phyloP scores from a whole-genome alignment of 2,329 filamentous ascomycete genomes.

The Tolypocladium sp. region DNA sequence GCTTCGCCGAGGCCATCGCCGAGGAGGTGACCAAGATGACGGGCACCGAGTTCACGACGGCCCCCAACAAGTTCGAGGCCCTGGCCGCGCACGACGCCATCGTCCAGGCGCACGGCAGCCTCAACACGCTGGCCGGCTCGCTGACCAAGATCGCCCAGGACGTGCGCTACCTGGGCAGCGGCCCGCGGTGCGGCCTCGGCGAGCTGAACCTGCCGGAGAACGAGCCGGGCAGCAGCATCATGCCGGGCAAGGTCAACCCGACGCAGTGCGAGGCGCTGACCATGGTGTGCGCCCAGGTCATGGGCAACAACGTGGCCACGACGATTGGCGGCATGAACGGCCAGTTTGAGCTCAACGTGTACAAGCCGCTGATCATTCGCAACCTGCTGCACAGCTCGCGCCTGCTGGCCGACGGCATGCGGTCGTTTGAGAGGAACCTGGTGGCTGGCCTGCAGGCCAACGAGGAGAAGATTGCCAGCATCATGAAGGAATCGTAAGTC shows the following conservation, averaged over 20 bases:
- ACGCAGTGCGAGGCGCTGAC: slow-evolving; percentile 97
- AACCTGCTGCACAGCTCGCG: slow-evolving; percentile 90
- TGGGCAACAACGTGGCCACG: slow-evolving; percentile 90
- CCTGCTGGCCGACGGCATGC: slow-evolving; percentile 85
- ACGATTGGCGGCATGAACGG: slow-evolving; percentile 95
- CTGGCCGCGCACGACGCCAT: slow-evolving; percentile 93
- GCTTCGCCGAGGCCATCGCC: slow-evolving; percentile 90
- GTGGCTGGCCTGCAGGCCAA: slow-evolving; percentile 84
- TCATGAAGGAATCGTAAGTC: slow-evolving; percentile 88
- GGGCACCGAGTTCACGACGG: slow-evolving; percentile 86
- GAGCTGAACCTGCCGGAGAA: slow-evolving; percentile 94
- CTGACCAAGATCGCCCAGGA: slow-evolving; percentile 98
- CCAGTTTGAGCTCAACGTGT: slow-evolving; percentile 98
- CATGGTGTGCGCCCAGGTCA: slow-evolving; percentile 96
- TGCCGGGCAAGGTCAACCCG: slow-evolving; percentile 99
- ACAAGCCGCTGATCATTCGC: slow-evolving; percentile 93
- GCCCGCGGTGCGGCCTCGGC: slow-evolving; percentile 88
- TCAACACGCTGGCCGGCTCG: slow-evolving; percentile 86
- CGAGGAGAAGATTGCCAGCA: slow-evolving; percentile 79
- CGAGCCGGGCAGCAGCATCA: slow-evolving; percentile 95
- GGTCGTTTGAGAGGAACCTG: slow-evolving; percentile 89
- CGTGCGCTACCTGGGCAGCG: slow-evolving; percentile 92
- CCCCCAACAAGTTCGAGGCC: slow-evolving; percentile 98
- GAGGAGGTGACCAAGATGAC: slow-evolving; percentile 88
- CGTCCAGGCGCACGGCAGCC: slow-evolving; percentile 83